phyloP scores from a whole-genome alignment of 495 filamentous ascomycete genomes.

The Pyrenula massariospora region DNA sequence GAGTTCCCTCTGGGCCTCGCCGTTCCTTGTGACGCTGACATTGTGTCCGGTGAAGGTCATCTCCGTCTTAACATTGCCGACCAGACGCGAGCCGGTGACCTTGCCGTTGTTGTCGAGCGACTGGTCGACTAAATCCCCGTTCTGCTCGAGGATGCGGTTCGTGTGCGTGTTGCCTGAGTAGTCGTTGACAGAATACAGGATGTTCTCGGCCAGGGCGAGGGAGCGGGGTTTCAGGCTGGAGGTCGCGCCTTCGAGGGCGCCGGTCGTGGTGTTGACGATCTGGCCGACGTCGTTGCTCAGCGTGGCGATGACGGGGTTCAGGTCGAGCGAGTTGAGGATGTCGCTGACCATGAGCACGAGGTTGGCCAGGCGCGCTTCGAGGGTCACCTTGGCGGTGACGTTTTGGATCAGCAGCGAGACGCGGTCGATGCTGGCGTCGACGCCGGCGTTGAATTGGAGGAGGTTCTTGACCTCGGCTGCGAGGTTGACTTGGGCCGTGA shows the following conservation, averaged over 20 bases:
- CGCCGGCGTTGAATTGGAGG: constrained; percentile 44
- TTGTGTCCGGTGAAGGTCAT: constrained; percentile 45
- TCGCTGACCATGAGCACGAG: constrained; percentile 42
- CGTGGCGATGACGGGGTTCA: constrained; percentile 44
- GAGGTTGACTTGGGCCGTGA: constrained; percentile 48
- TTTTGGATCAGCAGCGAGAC: constrained; percentile 41
- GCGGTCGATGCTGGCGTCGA: constrained; percentile 38
- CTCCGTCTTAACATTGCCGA: constrained; percentile 33
- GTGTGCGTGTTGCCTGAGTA: constrained; percentile 41
- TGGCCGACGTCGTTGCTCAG: constrained; percentile 33
- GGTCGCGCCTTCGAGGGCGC: not conserved
- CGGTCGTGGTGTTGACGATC: constrained; percentile 28
- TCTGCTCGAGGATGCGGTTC: constrained; percentile 38
- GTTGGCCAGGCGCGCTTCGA: constrained; percentile 44
- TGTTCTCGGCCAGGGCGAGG: constrained; percentile 34
- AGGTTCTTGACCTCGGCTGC: constrained; percentile 43
- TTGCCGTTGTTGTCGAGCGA: constrained; percentile 40
- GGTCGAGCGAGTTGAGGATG: constrained; percentile 38
- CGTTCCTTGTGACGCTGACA: constrained; percentile 27
- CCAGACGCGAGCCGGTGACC: constrained; percentile 19
- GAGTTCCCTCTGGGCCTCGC: constrained; percentile 25
- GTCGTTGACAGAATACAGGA: constrained; percentile 44
- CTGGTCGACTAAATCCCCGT: constrained; percentile 39
- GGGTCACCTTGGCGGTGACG: constrained; percentile 40
- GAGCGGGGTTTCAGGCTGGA: constrained; percentile 10